These are phyloP conservation scores for Salvia miltiorrhiza DNA, from an alignment of 257 asterid species.

Conservation along the genomic window DNA sequence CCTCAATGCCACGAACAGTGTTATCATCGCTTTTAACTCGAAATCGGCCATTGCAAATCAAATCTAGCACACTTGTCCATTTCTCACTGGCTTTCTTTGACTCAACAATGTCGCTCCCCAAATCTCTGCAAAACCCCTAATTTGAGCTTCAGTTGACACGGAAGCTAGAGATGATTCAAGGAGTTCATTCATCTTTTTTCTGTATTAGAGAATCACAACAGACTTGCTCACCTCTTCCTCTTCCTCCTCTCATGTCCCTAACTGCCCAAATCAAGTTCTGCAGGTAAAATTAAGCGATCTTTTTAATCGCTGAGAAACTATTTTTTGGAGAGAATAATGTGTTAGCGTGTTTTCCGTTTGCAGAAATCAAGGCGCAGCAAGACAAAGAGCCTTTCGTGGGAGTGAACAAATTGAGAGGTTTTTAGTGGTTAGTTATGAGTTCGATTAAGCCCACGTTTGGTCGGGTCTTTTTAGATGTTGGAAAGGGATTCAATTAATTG, in stretches of 20 bases:
- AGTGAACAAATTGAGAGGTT: too few species aligned
- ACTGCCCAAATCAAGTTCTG: slow-evolving; percentile 22
- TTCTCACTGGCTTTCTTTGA: slow-evolving; percentile 26
- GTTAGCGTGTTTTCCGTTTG: slow-evolving; percentile 16
- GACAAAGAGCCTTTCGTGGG: slow-evolving; percentile 78
- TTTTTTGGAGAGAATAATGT: background rate
- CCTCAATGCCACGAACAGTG: too few species aligned
- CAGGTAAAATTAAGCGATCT: slow-evolving; percentile 40
- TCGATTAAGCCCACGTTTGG: too few species aligned
- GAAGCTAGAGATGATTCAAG: slow-evolving; percentile 61
- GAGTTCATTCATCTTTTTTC: slow-evolving; percentile 22
- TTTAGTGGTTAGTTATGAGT: too few species aligned
- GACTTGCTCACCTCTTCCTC: slow-evolving; percentile 31
- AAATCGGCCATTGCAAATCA: slow-evolving; percentile 13
- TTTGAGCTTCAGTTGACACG: slow-evolving; percentile 27
- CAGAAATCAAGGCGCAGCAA: slow-evolving; percentile 58
- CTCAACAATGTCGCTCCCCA: slow-evolving; percentile 28
- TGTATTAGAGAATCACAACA: slow-evolving; percentile 51
- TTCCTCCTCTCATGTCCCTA: slow-evolving; percentile 26
- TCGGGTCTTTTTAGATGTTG: too few species aligned
- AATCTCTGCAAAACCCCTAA: slow-evolving; percentile 12
- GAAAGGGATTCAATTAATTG: too few species aligned
- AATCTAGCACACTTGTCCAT: slow-evolving; percentile 22
- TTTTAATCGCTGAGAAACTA: background rate
- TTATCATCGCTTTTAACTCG: too few species aligned